Percentiles rank a stretch among this genome's conserved stretches.
These are phyloP conservation scores for Didymella arachidicola DNA, from an alignment of 2,329 filamentous ascomycete genomes.

Conservation along the genomic window DNA sequence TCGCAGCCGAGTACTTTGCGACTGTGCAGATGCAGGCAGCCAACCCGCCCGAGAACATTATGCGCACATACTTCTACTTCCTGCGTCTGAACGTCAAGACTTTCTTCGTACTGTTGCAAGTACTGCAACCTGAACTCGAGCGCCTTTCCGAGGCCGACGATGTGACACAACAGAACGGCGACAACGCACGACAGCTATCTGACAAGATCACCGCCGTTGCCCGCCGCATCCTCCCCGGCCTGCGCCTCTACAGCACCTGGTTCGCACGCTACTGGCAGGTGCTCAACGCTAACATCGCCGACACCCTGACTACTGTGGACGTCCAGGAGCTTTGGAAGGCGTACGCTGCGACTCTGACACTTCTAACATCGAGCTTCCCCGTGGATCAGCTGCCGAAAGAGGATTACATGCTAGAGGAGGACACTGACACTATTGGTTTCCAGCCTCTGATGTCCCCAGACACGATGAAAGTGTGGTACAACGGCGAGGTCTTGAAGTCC, in stretches of 20 bases:
- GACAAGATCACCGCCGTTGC: conserved; percentile 66
- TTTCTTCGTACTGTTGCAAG: conserved; percentile 74
- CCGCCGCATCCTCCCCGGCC: conserved; percentile 67
- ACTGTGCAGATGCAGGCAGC: conserved; percentile 62
- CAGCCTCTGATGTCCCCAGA: conserved; percentile 63
- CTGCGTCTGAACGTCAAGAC: conserved; percentile 81
- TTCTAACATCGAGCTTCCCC: conserved; percentile 66
- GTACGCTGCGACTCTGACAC: conserved; percentile 68
- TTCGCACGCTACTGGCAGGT: conserved; percentile 64
- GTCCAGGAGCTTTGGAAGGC: conserved; percentile 70
- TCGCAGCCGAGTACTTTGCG: conserved; percentile 81
- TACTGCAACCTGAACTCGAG: conserved; percentile 74
- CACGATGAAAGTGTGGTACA: conserved; percentile 62
- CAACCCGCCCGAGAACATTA: conserved; percentile 46
- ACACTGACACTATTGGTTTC: conserved; percentile 72
- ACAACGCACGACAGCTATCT: conserved; percentile 46
- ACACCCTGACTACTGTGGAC: conserved; percentile 63
- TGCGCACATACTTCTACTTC: conserved; percentile 65
- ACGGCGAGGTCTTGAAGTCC: conserved; percentile 58
- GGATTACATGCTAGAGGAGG: conserved; percentile 72
- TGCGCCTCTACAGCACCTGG: conserved; percentile 75
- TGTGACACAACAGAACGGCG: conserved; percentile 53
- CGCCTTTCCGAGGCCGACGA: conserved; percentile 58
- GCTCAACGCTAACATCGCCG: conserved; percentile 62
- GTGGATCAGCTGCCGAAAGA: conserved; percentile 63